phyloP scores from a whole-genome alignment of 2,329 filamentous ascomycete genomes.

The Apiospora kogelbergensis region DNA sequence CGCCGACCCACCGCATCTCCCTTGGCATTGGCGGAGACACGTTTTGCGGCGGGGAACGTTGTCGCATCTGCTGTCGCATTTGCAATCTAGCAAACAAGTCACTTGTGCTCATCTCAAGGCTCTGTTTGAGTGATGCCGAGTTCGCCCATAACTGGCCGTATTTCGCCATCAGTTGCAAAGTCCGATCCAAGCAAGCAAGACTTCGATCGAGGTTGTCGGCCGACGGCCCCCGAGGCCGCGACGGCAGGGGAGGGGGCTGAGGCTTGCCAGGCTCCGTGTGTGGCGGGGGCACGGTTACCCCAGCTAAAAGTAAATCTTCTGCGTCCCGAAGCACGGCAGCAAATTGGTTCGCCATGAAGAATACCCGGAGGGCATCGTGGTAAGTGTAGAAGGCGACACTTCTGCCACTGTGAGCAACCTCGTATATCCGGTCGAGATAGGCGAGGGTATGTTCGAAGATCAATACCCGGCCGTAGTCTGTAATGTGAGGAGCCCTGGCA shows the following conservation, averaged over 20 bases:
- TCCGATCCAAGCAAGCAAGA: conserved; percentile 53
- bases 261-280: conserved; percentile 45
- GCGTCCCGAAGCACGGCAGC: conserved; percentile 59
- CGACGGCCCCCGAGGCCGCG: conserved; percentile 38
- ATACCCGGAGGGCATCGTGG: conserved; percentile 82
- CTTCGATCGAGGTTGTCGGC: conserved; percentile 56
- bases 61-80: conserved; percentile 37
- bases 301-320: conserved; percentile 56
- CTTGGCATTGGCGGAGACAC: conserved; percentile 31
- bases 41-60: conserved; percentile 31
- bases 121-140: conserved; percentile 51
- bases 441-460: conserved; percentile 85
- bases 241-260: conserved; percentile 53
- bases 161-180: conserved; percentile 52
- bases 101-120: conserved; percentile 51
- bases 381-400: conserved; percentile 76
- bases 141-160: conserved; percentile 62
- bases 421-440: conserved; percentile 76
- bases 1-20: conserved; percentile 44
- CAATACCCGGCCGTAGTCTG: conserved; percentile 73
- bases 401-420: conserved; percentile 59
- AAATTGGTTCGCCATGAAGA: conserved; percentile 69
- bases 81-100: conserved; percentile 44
- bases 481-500: conserved; percentile 68
- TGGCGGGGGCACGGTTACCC: conserved; percentile 44